Evolutionary conservation across 1,284 basidiomycete genomes (phyloP).

Genomic region (Vanrija humicola): DNA sequence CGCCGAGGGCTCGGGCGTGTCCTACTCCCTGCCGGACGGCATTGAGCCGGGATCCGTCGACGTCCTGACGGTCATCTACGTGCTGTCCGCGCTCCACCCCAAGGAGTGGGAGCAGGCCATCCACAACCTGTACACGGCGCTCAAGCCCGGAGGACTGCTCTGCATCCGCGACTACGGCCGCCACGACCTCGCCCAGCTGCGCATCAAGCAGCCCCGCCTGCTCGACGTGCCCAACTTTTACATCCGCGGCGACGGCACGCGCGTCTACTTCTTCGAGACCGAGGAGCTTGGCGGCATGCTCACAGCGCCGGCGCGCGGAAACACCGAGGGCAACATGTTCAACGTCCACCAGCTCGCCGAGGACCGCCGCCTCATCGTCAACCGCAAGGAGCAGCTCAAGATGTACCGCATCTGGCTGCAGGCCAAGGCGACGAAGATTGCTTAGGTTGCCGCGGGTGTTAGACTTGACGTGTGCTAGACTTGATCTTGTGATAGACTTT

Average conservation of each 20-base stretch:
- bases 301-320: constrained; percentile 54
- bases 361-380: constrained; percentile 83
- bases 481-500: not conserved
- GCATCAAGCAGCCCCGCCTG: constrained; percentile 83
- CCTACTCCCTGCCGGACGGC: constrained; percentile 58
- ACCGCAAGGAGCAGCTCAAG: constrained; percentile 84
- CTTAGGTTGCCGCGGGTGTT: not conserved
- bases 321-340: constrained; percentile 54
- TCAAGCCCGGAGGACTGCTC: constrained; percentile 82
- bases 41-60: constrained; percentile 69
- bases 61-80: constrained; percentile 89
- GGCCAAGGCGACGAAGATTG: constrained; percentile 67
- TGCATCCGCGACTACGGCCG: constrained; percentile 93
- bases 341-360: constrained; percentile 70
- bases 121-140: constrained; percentile 77
- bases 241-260: constrained; percentile 89
- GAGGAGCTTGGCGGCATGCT: constrained; percentile 79
- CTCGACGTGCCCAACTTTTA: constrained; percentile 94
- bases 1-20: constrained; percentile 1
- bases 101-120: constrained; percentile 84
- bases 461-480: not conserved
- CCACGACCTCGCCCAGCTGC: constrained; percentile 86
- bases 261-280: constrained; percentile 88
- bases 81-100: constrained; percentile 90
- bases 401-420: constrained; percentile 98